Evolutionary conservation across 2,329 filamentous ascomycete species (phyloP), one percentile per base, ranked within the genome.

Genomic region (Fusarium lyarnte): DNA sequence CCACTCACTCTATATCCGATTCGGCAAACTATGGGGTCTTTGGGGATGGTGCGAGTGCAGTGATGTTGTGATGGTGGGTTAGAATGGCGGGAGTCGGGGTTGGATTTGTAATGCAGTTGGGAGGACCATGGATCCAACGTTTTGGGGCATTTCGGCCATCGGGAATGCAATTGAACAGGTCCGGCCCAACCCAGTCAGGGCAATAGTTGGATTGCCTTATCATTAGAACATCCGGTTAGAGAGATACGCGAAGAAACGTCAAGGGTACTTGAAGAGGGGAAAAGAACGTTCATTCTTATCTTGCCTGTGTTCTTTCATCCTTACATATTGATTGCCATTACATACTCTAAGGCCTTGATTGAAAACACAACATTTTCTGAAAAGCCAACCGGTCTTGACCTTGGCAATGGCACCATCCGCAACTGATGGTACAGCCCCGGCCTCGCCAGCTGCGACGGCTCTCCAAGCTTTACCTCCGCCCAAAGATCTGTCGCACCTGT

Each of bases 401-500:
- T 41, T 43, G 38, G 41, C 42, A 31, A 77, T 77, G 75, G 57
- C 74, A 60, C 59, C 75, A 47, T 75, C 75, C 33, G 60, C 75
- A 66, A 74, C 49, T 57, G 70, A 67, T 43, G 42, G n/a, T 33
- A 51, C 59, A 29, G 45, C 65, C 16, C 42, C 55, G 38, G 52
- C 60, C 13, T 55, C 31, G 47, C 66, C 27, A 57, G 53, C 64
- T 52, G 55, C 57, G 33, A 61, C 67, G n/a, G 55, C 63, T 31
- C 59, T 51, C 68, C 55, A 68, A 52, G 51, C 60, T 43, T 57
- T 74, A 41, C 70, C 74, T 39, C 72, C 72, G 63, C 94, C 95
- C 10, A 84, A 90, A 74, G 92, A 97, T 80, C 85, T 97, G 68
- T 92, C 90, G 74, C 93, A 97, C 79, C 92, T 95, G 79, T 92